Evolutionary conservation across 768 basidiomycete species (phyloP).

Genomic region (Termitomyces sp.): DNA sequence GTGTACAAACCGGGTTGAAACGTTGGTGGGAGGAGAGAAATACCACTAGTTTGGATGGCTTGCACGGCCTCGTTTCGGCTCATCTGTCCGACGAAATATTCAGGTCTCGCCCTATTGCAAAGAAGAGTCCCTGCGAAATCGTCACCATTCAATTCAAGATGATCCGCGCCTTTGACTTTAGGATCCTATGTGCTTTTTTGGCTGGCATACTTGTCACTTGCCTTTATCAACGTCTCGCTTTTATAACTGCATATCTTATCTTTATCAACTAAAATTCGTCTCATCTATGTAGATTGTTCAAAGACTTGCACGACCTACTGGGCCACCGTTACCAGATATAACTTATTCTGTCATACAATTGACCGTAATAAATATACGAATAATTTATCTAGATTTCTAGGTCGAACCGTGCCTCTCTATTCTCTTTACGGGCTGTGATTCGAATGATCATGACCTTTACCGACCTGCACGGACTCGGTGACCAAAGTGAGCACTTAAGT

Average conservation of each 20-base stretch:
- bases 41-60: constrained; percentile 49
- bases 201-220: constrained; percentile 12
- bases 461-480: not conserved
- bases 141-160: constrained; percentile 4
- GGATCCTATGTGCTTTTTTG: constrained; percentile 12
- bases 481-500: not conserved
- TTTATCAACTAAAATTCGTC: constrained; percentile 1
- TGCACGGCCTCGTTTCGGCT: constrained; percentile 40
- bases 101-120: constrained; percentile 9
- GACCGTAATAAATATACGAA: not conserved
- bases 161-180: constrained; percentile 5
- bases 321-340: not conserved
- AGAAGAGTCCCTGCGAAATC: constrained; percentile 5
- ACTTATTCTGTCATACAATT: not conserved
- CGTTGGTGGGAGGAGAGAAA: constrained; percentile 56
- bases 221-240: constrained; percentile 7
- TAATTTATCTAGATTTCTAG: not conserved
- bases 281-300: not conserved
- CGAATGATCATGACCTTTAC: not conserved
- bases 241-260: constrained; percentile 7
- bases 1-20: constrained; percentile 37
- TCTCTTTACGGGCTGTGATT: not conserved
- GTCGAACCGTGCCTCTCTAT: not conserved
- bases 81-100: constrained; percentile 17
- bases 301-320: not conserved